Percentiles rank a stretch among this genome's conserved stretches.
These are phyloP conservation scores for Ailanthus altissimus DNA, from an alignment of 345 rosid species.

Conservation along the genomic window DNA sequence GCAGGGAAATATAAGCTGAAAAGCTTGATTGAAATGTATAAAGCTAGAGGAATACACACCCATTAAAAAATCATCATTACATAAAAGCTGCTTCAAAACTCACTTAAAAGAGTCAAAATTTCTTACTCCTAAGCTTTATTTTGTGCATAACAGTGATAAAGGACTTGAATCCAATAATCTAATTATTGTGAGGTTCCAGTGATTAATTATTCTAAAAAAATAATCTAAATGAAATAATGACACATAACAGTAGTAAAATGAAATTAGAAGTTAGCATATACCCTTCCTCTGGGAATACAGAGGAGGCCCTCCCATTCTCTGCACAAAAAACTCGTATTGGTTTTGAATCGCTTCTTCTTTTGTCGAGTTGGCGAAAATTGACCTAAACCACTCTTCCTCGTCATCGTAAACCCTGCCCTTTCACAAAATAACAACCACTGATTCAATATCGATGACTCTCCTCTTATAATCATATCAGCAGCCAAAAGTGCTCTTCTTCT, in stretches of 20 bases:
- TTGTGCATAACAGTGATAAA: neutral
- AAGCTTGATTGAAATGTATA: neutral
- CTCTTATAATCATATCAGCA: neutral
- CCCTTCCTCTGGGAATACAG: slow-evolving; percentile 85
- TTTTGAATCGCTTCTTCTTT: slow-evolving; percentile 92
- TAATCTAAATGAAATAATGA: slow-evolving; percentile 1
- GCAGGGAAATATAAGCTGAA: neutral
- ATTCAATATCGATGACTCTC: neutral
- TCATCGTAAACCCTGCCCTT: slow-evolving; percentile 73
- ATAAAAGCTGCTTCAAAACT: neutral
- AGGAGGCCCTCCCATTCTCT: slow-evolving; percentile 95
- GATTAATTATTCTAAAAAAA: neutral
- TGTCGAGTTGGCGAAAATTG: slow-evolving; percentile 65
- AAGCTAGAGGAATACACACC: neutral
- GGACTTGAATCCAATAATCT: neutral
- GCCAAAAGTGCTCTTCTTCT: too few species aligned
- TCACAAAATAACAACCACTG: neutral
- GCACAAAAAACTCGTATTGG: slow-evolving; percentile 89
- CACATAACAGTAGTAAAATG: neutral
- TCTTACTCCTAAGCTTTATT: neutral
- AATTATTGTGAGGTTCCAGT: too few species aligned
- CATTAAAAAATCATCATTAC: neutral
- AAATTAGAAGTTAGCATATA: slow-evolving; percentile 14
- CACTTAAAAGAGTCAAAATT: neutral
- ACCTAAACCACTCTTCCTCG: slow-evolving; percentile 85